These are phyloP conservation scores for Heterobasidion parviporum DNA, from an alignment of 1,284 basidiomycete species.

Conservation along the genomic window DNA sequence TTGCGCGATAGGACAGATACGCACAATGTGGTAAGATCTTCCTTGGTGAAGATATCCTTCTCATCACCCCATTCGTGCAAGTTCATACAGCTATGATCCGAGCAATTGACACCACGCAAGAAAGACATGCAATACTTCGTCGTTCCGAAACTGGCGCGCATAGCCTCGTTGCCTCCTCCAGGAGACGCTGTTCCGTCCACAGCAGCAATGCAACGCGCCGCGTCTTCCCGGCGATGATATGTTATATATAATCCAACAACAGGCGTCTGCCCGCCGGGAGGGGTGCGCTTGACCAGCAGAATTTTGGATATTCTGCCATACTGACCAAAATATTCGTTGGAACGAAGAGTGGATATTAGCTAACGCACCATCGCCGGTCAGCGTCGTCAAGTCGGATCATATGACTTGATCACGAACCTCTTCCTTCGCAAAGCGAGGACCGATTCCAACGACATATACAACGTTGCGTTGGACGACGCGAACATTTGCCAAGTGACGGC, in stretches of 20 bases:
- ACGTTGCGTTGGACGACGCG: slow-evolving; percentile 96
- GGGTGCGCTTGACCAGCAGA: slow-evolving; percentile 84
- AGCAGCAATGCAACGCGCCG: slow-evolving; percentile 85
- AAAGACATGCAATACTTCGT: slow-evolving; percentile 99
- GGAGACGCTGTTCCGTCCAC: slow-evolving; percentile 89
- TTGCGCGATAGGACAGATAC: slow-evolving; percentile 23
- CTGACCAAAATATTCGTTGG: slow-evolving; percentile 96
- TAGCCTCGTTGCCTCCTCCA: slow-evolving; percentile 68
- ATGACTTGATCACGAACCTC: slow-evolving; percentile 56
- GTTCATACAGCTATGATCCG: slow-evolving; percentile 87
- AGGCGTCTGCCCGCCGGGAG: slow-evolving; percentile 64
- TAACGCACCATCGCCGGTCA: slow-evolving; percentile 21
- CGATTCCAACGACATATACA: slow-evolving; percentile 93
- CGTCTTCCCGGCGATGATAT: slow-evolving; percentile 92
- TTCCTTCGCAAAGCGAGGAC: slow-evolving; percentile 85
- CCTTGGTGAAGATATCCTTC: slow-evolving; percentile 92
- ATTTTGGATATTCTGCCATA: slow-evolving; percentile 99
- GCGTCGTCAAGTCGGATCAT: slow-evolving; percentile 9
- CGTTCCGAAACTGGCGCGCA: slow-evolving; percentile 93
- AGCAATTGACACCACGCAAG: slow-evolving; percentile 81
- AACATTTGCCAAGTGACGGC: slow-evolving; percentile 88
- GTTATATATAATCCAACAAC: slow-evolving; percentile 95
- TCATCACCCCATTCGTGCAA: slow-evolving; percentile 98
- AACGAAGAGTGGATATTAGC: slow-evolving; percentile 91
- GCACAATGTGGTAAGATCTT: slow-evolving; percentile 83